Evolutionary conservation across 1,284 basidiomycete genomes (phyloP), one percentile per base, ranked within the genome.

Genomic region (Leccinum discolor): DNA sequence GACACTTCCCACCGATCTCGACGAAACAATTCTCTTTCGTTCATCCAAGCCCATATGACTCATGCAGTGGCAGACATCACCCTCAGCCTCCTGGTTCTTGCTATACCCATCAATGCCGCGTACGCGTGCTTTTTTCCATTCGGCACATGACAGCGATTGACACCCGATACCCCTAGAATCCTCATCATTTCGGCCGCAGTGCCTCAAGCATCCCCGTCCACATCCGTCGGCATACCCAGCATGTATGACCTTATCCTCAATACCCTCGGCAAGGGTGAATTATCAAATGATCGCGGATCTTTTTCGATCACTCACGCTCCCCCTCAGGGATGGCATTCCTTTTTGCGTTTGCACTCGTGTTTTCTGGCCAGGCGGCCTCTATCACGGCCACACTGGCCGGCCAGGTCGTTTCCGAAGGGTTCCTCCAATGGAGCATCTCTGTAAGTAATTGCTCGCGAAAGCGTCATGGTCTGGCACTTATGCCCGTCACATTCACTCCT

Each of bases 361-460:
- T 87, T 61, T 86, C 92, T 0, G 93, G 93, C 3, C 93, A 96
- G 77, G 90, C 88, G 50, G 91, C 94, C 0, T 90, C 88, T 50
- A 88, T 96, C 68, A 93, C 93, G 0, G 93, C 91, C 3, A 95
- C 94, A 0, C 80, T 95, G 35, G 88, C 92, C 0, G 94, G 94
- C 0, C 87, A 95, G 76, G 86, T 93, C 63, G 90, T 96, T 50
- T 89, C 88, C 2, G 93, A 96, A 76, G 94, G 94, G 1, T 95
- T 95, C 77, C 86, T 96, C 70, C 84, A 90, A 67, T 95, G 93
- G 94, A 82, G 82, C 52, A 83, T 92, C 26, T 89, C 90, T 64
- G 89, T 90, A 74, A 71, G 88, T 76, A 16, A 35, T 63, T 57
- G 54, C 23, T 18, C 29, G 2, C 10, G 16, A 40, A 40, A 47